phyloP scores from a whole-genome alignment of 495 filamentous ascomycete genomes.

The Daldinia concentrica region DNA sequence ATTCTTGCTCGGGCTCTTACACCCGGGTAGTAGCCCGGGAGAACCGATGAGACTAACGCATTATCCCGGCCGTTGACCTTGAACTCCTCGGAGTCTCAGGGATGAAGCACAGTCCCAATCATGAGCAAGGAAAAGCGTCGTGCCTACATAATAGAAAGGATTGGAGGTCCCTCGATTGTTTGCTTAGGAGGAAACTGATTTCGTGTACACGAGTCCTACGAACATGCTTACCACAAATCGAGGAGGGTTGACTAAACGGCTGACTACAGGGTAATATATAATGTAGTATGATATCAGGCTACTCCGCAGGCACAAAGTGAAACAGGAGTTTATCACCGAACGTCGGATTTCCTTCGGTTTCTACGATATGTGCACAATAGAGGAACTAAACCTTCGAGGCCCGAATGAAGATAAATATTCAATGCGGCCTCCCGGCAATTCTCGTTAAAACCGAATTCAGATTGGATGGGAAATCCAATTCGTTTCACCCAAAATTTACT shows the following conservation, averaged over 20 bases:
- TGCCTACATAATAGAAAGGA: not conserved
- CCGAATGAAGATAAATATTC: not conserved
- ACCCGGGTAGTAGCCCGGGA: not conserved
- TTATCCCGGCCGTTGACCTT: not conserved
- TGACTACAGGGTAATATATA: not conserved
- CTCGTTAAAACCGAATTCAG: not conserved
- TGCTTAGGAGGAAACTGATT: not conserved
- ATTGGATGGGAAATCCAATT: not conserved
- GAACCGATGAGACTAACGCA: not conserved
- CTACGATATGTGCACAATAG: not conserved
- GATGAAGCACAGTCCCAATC: not conserved
- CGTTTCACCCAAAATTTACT: not conserved
- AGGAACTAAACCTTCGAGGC: not conserved
- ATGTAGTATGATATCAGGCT: not conserved
- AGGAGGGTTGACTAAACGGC: not conserved
- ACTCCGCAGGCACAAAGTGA: not conserved
- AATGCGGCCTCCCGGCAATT: not conserved
- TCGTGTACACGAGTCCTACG: not conserved
- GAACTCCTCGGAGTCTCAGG: not conserved
- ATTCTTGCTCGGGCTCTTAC: not conserved
- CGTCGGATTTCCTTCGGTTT: not conserved
- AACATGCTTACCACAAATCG: no score
- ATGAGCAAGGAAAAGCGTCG: not conserved
- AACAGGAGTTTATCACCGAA: not conserved
- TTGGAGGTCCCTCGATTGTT: not conserved